Conservation (phyloP, 2,329 filamentous ascomycete species). For the Daldinia sp. region DNA sequence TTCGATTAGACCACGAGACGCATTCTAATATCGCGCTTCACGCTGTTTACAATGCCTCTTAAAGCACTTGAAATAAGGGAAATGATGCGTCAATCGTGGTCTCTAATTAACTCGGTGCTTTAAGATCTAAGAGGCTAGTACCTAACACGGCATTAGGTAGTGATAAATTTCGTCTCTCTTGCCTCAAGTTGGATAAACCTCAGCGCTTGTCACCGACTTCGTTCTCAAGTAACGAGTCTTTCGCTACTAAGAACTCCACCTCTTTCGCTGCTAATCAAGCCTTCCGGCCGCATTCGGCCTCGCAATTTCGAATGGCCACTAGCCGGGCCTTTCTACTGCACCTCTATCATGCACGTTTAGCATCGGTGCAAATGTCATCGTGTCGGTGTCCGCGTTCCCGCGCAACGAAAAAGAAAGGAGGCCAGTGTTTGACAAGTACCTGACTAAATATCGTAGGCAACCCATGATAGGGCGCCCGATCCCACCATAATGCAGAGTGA, state of each 20-base stretch:
- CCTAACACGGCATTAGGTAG: conserved; percentile 23
- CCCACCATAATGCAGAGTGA: conserved; percentile 32
- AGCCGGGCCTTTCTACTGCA: conserved; percentile 31
- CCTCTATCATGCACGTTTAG: conserved; percentile 36
- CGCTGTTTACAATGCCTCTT: not conserved
- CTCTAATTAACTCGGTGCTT: not conserved
- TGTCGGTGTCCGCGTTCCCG: conserved; percentile 34
- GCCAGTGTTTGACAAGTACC: conserved; percentile 39
- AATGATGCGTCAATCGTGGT: conserved; percentile 14
- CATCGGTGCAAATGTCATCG: conserved; percentile 34
- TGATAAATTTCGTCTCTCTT: conserved; percentile 16
- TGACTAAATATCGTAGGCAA: conserved; percentile 37
- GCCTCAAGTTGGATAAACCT: conserved; percentile 7
- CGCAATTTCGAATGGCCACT: conserved; percentile 32
- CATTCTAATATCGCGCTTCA: not conserved
- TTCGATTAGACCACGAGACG: conserved; percentile 1
- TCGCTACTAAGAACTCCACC: conserved; percentile 26
- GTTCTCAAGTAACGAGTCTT: conserved; percentile 12
- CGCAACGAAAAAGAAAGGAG: conserved; percentile 37
- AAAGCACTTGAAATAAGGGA: conserved; percentile 7
- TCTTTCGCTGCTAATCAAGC: conserved; percentile 24
- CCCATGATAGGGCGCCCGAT: conserved; percentile 29
- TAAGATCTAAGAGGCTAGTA: conserved; percentile 27
- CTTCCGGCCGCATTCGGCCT: conserved; percentile 36
- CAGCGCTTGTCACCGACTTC: conserved; percentile 7